These are phyloP conservation scores for Penicillium malachiteum DNA, from an alignment of 495 filamentous ascomycete genomes.

Conservation along the genomic window DNA sequence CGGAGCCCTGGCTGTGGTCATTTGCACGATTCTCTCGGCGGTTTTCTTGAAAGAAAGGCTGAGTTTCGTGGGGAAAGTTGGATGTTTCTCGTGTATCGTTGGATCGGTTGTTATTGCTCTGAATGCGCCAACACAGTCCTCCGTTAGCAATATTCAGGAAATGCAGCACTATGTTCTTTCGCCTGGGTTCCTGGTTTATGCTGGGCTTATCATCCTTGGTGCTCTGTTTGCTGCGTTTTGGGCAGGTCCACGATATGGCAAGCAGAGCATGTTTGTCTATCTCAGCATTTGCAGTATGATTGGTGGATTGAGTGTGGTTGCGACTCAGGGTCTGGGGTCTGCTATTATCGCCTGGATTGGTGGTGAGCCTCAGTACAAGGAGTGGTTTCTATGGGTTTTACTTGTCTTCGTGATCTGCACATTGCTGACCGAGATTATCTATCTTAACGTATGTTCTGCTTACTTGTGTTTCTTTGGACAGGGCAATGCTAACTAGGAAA, in stretches of 20 bases:
- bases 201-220: slow-evolving; percentile 78
- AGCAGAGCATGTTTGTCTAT: slow-evolving; percentile 97
- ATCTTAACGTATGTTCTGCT: slow-evolving; percentile 73
- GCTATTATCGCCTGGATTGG: slow-evolving; percentile 84
- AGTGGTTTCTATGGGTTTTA: slow-evolving; percentile 95
- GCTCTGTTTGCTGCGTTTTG: slow-evolving; percentile 72
- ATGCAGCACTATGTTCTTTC: slow-evolving; percentile 87
- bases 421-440: slow-evolving; percentile 89
- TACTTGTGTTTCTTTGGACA: background rate
- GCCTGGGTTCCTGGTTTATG: slow-evolving; percentile 83
- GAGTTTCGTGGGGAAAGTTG: slow-evolving; percentile 93
- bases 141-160: slow-evolving; percentile 85
- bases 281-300: slow-evolving; percentile 93
- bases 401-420: slow-evolving; percentile 88
- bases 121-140: slow-evolving; percentile 85
- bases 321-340: slow-evolving; percentile 89
- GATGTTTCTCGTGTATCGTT: slow-evolving; percentile 92
- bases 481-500: background rate
- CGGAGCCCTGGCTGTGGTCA: slow-evolving; percentile 91
- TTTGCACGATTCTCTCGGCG: slow-evolving; percentile 88
- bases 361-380: slow-evolving; percentile 84
- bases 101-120: slow-evolving; percentile 91
- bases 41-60: slow-evolving; percentile 96
- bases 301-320: slow-evolving; percentile 91
- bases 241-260: slow-evolving; percentile 86